phyloP scores from a whole-genome alignment of 2,329 filamentous ascomycete genomes.

The Fonsecaea monophora region DNA sequence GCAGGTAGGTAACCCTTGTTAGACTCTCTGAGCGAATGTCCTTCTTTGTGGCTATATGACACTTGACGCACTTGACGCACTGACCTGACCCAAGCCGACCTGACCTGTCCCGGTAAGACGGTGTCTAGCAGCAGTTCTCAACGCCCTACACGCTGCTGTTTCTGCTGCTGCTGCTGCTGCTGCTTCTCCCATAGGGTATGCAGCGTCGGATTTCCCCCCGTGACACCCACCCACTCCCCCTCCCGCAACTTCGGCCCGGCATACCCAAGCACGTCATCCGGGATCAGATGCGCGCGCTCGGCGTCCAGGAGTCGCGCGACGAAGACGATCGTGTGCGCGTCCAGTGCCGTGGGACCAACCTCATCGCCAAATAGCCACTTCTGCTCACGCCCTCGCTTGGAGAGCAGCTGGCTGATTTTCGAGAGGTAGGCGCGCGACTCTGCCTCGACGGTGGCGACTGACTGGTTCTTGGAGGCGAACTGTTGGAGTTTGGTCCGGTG shows the following conservation, averaged over 20 bases:
- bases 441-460: slow-evolving; percentile 9
- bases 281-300: slow-evolving; percentile 14
- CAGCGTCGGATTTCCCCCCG: slow-evolving; percentile 16
- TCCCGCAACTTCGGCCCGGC: slow-evolving; percentile 6
- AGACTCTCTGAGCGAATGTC: no score
- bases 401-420: slow-evolving; percentile 8
- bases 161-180: slow-evolving; percentile 4
- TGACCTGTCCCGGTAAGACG: no score
- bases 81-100: no score
- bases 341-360: slow-evolving; percentile 25
- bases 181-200: slow-evolving; percentile 17
- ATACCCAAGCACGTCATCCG: slow-evolving; percentile 14
- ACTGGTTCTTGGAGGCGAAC: neutral
- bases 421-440: slow-evolving; percentile 15
- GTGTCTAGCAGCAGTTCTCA: neutral
- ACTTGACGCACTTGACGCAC: no score
- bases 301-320: slow-evolving; percentile 25
- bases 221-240: slow-evolving; percentile 11
- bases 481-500: neutral
- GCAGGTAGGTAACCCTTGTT: no score
- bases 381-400: neutral
- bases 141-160: neutral
- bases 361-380: slow-evolving; percentile 24
- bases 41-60: no score
- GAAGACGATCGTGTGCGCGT: slow-evolving; percentile 25